Evolutionary conservation across 345 rosid genomes (phyloP).

Genomic region (Salix viminalis): DNA sequence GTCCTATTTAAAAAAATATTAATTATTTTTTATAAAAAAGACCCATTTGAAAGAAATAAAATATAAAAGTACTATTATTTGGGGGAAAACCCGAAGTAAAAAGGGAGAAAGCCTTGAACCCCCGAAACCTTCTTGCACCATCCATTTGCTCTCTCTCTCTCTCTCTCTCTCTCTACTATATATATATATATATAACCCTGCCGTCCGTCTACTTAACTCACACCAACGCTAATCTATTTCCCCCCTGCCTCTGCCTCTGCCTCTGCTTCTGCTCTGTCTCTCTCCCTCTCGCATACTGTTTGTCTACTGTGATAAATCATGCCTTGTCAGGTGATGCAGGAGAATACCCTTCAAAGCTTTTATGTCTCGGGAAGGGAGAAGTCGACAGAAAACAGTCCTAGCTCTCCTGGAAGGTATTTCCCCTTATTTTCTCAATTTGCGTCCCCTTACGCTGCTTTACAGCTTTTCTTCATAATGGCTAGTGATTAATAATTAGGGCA

Average conservation of each 20-base stretch:
- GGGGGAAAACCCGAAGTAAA: background rate
- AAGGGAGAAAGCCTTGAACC: background rate
- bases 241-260: slow-evolving; percentile 1
- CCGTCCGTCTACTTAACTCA: background rate
- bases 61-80: background rate
- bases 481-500: background rate
- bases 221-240: background rate
- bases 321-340: slow-evolving; percentile 53
- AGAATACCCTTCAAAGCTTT: slow-evolving; percentile 41
- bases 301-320: slow-evolving; percentile 17
- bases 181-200: background rate
- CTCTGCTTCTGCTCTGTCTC: background rate
- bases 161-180: too few species aligned
- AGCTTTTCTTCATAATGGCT: background rate
- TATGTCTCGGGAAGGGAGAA: slow-evolving; percentile 37
- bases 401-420: slow-evolving; percentile 50
- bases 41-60: background rate
- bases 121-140: background rate
- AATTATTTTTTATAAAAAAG: too few species aligned
- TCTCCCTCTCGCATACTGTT: background rate
- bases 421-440: background rate
- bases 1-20: background rate
- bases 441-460: background rate
- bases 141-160: background rate
- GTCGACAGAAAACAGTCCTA: slow-evolving; percentile 14